These are phyloP conservation scores for Tetrahymena borealis DNA, from an alignment of 73 alveolate genomes.

Conservation along the genomic window DNA sequence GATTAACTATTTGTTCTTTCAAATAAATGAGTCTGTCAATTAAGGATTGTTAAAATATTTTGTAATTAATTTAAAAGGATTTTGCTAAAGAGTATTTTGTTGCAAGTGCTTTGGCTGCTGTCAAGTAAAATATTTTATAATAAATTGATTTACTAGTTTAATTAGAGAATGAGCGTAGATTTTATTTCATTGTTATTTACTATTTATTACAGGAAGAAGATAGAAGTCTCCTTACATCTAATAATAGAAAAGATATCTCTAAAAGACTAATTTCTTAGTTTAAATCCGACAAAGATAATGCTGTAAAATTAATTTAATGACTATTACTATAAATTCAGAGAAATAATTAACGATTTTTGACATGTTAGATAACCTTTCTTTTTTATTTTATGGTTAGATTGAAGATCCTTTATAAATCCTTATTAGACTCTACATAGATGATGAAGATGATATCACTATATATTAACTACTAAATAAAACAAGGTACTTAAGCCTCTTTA, in stretches of 20 bases:
- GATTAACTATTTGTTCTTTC: not conserved
- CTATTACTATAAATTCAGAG: not conserved
- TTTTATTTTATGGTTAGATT: not conserved
- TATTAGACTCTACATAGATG: conserved; percentile 10
- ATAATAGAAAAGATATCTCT: conserved; percentile 27
- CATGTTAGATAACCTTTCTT: too few species aligned
- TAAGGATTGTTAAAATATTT: not conserved
- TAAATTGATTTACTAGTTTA: not conserved
- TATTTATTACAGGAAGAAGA: conserved; percentile 27
- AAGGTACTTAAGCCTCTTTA: not conserved
- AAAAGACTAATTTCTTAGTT: conserved; percentile 16
- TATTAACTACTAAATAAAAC: conserved; percentile 14
- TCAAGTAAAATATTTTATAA: conserved; percentile 1
- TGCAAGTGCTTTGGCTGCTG: conserved; percentile 31
- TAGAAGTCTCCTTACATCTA: conserved; percentile 22
- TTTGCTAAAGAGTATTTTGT: conserved; percentile 12
- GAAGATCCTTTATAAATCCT: not conserved
- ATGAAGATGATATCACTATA: not conserved
- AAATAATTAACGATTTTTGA: too few species aligned
- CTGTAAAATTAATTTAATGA: not conserved
- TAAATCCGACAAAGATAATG: conserved; percentile 8
- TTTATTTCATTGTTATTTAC: not conserved
- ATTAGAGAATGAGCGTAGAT: too few species aligned
- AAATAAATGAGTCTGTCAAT: too few species aligned
- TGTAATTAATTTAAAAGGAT: not conserved